These are phyloP conservation scores for Candida jianshihensis DNA, from an alignment of 805 yeast genomes.

Conservation along the genomic window DNA sequence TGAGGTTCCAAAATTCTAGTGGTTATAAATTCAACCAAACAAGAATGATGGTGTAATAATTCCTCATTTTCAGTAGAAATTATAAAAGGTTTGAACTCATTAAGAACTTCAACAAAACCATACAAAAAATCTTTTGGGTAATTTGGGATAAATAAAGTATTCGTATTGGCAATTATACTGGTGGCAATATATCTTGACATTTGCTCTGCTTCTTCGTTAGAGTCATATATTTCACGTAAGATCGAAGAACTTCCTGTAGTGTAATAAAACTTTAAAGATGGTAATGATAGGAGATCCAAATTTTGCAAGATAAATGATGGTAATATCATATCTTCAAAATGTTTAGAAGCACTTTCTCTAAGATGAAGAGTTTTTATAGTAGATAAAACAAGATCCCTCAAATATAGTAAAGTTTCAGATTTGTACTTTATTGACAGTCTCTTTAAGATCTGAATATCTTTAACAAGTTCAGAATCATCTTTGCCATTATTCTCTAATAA, in stretches of 20 bases:
- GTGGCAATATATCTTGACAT: constrained; percentile 9
- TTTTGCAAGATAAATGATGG: constrained; percentile 14
- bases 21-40: constrained; percentile 7
- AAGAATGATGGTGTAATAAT: constrained; percentile 4
- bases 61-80: constrained; percentile 5
- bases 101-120: constrained; percentile 12
- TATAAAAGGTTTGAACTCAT: constrained; percentile 7
- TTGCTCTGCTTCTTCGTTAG: constrained; percentile 12
- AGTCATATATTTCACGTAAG: constrained; percentile 11
- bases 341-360: constrained; percentile 2
- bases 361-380: constrained; percentile 12
- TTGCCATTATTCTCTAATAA: constrained; percentile 1
- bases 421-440: constrained; percentile 3
- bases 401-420: constrained; percentile 3
- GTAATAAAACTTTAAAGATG: constrained; percentile 7
- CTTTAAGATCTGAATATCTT: constrained; percentile 2
- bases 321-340: constrained; percentile 3
- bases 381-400: constrained; percentile 7
- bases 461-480: constrained; percentile 1
- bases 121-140: constrained; percentile 11
- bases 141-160: constrained; percentile 14
- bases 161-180: constrained; percentile 2
- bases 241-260: constrained; percentile 13
- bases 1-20: constrained; percentile 1
- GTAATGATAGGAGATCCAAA: constrained; percentile 9